Conservation (phyloP, 1,284 basidiomycete species). For the Rhizoctonia solani region DNA sequence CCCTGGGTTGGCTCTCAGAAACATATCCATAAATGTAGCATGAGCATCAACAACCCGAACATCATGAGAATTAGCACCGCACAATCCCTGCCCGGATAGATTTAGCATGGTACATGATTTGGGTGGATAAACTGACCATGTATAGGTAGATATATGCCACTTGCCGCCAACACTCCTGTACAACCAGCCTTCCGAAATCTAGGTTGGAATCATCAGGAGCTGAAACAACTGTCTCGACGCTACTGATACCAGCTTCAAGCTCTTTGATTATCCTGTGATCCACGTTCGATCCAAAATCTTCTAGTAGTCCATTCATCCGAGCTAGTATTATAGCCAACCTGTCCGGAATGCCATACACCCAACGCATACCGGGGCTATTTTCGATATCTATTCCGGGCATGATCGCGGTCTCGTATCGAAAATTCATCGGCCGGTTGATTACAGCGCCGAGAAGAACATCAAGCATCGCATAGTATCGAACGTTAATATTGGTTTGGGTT, state of each 20-base stretch:
- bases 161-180: conserved; percentile 10
- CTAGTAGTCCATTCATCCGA: conserved; percentile 4
- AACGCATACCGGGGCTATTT: neutral
- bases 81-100: neutral
- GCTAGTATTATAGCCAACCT: neutral
- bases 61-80: neutral
- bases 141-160: conserved; percentile 1
- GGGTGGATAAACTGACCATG: neutral
- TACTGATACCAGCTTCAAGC: neutral
- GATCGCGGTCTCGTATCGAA: conserved; percentile 1
- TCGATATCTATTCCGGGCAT: neutral
- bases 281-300: neutral
- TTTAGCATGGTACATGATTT: neutral
- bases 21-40: neutral
- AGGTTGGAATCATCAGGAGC: neutral
- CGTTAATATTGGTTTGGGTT: neutral
- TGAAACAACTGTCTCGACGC: neutral
- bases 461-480: neutral
- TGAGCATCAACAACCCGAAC: neutral
- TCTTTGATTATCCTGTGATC: neutral
- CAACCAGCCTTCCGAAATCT: conserved; percentile 2
- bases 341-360: conserved; percentile 20
- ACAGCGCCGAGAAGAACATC: neutral
- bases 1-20: neutral
- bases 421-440: conserved; percentile 2